These are phyloP conservation scores for Bretschneidera sinensis DNA, from an alignment of 345 rosid species.

Conservation along the genomic window DNA sequence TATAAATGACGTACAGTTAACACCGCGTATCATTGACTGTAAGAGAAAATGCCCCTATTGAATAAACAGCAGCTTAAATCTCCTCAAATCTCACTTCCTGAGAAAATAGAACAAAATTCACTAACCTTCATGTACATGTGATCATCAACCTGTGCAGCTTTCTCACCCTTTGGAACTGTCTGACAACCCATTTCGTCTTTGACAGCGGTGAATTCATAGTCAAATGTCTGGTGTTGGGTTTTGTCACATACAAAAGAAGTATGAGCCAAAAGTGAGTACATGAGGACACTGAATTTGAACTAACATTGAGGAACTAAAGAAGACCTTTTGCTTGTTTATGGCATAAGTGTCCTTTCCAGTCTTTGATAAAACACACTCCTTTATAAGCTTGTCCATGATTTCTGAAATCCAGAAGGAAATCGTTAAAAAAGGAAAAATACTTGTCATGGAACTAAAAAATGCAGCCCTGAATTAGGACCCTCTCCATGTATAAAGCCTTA, in stretches of 20 bases:
- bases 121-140: conserved; percentile 82
- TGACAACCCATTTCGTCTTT: conserved; percentile 68
- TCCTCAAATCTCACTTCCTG: too few relatives aligned
- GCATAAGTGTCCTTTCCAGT: conserved; percentile 58
- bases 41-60: not conserved
- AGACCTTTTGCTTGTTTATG: conserved; percentile 58
- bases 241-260: too few relatives aligned
- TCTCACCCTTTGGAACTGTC: conserved; percentile 26
- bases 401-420: conserved; percentile 45
- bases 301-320: not conserved
- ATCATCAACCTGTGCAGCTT: conserved; percentile 45
- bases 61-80: not conserved
- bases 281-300: conserved; percentile 8
- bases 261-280: conserved; percentile 5
- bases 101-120: conserved; percentile 5
- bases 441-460: conserved; percentile 3
- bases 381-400: conserved; percentile 74
- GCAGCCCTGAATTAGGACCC: not conserved
- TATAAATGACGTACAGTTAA: too few relatives aligned
- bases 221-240: conserved; percentile 35
- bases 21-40: too few relatives aligned
- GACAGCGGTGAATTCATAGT: conserved; percentile 52
- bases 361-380: conserved; percentile 56
- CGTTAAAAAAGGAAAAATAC: not conserved
- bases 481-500: not conserved